These are phyloP conservation scores for Calonectria ilicicola DNA, from an alignment of 2,329 filamentous ascomycete species.

Conservation along the genomic window DNA sequence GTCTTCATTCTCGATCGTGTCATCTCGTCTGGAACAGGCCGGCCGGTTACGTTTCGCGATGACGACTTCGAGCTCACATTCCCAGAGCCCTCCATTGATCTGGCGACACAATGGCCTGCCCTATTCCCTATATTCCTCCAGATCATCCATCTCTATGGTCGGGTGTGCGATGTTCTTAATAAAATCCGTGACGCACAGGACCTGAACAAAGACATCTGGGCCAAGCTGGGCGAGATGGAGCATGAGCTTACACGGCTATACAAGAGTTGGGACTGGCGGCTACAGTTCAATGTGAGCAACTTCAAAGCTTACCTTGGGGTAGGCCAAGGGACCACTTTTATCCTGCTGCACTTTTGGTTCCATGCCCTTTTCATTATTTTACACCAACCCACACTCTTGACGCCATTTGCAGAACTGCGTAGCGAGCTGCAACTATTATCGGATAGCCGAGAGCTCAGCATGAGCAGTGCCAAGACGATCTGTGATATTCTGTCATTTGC, in stretches of 20 bases:
- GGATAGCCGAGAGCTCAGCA: slow-evolving; percentile 84
- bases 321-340: slow-evolving; percentile 87
- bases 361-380: slow-evolving; percentile 87
- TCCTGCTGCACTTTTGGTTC: slow-evolving; percentile 90
- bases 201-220: slow-evolving; percentile 79
- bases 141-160: slow-evolving; percentile 87
- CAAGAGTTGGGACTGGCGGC: slow-evolving; percentile 77
- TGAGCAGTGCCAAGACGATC: slow-evolving; percentile 92
- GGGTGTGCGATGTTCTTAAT: slow-evolving; percentile 87
- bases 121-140: slow-evolving; percentile 85
- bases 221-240: slow-evolving; percentile 81
- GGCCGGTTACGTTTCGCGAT: slow-evolving; percentile 85
- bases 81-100: slow-evolving; percentile 61
- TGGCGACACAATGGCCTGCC: slow-evolving; percentile 76
- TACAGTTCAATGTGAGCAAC: slow-evolving; percentile 88
- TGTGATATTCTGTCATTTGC: slow-evolving; percentile 90
- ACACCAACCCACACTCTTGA: slow-evolving; percentile 85
- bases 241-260: slow-evolving; percentile 79
- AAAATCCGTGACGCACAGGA: slow-evolving; percentile 80
- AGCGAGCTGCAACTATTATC: slow-evolving; percentile 78
- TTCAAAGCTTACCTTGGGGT: slow-evolving; percentile 87
- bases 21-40: slow-evolving; percentile 87
- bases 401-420: slow-evolving; percentile 73
- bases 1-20: slow-evolving; percentile 89
- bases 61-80: slow-evolving; percentile 87